Percentiles rank a stretch among this genome's conserved stretches.
These are phyloP conservation scores for Chaetomium fimeti DNA, from an alignment of 495 filamentous ascomycete species.

Conservation along the genomic window DNA sequence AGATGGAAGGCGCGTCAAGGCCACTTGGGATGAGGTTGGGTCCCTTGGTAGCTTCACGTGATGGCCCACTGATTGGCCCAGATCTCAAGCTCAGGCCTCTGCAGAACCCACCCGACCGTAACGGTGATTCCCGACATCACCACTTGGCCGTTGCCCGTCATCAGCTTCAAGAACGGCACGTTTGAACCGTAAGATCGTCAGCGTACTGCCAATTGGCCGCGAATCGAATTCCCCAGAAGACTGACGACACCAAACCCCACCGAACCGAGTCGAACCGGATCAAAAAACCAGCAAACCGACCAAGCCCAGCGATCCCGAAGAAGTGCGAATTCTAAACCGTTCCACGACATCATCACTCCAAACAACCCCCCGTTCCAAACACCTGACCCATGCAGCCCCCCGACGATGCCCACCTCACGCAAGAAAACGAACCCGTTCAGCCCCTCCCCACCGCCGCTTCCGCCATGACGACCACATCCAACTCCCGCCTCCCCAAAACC, in stretches of 20 bases:
- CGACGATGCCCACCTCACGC: slow-evolving; percentile 43
- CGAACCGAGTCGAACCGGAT: not conserved
- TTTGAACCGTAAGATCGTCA: not conserved
- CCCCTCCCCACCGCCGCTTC: slow-evolving; percentile 45
- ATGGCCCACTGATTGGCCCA: not conserved
- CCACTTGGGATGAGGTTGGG: no score
- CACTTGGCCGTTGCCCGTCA: not conserved
- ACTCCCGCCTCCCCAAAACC: slow-evolving; percentile 27
- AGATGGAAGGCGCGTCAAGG: no score
- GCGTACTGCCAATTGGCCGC: not conserved
- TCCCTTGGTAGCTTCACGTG: not conserved
- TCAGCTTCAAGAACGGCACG: not conserved
- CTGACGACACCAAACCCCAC: not conserved
- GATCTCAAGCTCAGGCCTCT: not conserved
- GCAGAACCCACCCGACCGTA: not conserved
- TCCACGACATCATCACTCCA: not conserved
- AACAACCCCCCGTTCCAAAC: not conserved
- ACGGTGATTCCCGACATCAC: not conserved
- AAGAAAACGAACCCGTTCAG: slow-evolving; percentile 38
- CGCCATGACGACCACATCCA: slow-evolving; percentile 29
- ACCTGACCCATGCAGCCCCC: slow-evolving; percentile 47
- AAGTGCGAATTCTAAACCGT: not conserved
- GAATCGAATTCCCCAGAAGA: not conserved
- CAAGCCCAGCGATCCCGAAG: not conserved
- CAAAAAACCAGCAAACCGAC: not conserved